Conservation (phyloP, 345 rosid species). For the Salix arbutifolia region DNA sequence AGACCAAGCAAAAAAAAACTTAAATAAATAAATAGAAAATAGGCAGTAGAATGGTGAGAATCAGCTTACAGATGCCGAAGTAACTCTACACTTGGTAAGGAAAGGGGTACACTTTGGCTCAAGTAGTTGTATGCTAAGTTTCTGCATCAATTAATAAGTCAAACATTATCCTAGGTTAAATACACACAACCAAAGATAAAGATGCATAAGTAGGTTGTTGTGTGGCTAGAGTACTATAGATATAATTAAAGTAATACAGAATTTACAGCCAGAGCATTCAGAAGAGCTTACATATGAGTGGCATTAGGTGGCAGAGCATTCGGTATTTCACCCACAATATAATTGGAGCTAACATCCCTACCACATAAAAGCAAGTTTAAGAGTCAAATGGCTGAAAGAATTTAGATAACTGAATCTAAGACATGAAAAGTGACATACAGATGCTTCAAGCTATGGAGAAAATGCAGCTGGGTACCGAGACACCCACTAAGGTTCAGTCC, state of each 20-base stretch:
- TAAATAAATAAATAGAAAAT: background rate
- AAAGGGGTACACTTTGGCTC: conserved; percentile 58
- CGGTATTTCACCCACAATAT: conserved; percentile 70
- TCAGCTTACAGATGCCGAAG: conserved; percentile 64
- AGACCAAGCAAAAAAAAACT: background rate
- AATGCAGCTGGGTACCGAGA: conserved; percentile 64
- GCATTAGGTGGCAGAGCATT: conserved; percentile 65
- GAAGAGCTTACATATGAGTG: conserved; percentile 62
- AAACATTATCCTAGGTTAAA: background rate
- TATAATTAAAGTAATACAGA: background rate
- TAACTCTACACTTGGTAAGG: conserved; percentile 49
- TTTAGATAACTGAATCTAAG: background rate
- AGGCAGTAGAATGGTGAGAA: conserved; percentile 5
- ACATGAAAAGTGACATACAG: conserved; percentile 44
- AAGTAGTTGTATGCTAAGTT: conserved; percentile 73
- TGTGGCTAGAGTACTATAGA: background rate
- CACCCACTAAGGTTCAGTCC: conserved; percentile 60
- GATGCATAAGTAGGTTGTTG: background rate
- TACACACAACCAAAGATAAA: no score
- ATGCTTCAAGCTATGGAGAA: conserved; percentile 61
- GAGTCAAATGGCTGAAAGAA: background rate
- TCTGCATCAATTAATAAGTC: conserved; percentile 33
- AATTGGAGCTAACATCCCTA: conserved; percentile 80
- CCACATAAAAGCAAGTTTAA: conserved; percentile 17
- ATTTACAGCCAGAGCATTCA: background rate